These are phyloP conservation scores for Mycena alexandri DNA, from an alignment of 768 basidiomycete genomes.

Conservation along the genomic window DNA sequence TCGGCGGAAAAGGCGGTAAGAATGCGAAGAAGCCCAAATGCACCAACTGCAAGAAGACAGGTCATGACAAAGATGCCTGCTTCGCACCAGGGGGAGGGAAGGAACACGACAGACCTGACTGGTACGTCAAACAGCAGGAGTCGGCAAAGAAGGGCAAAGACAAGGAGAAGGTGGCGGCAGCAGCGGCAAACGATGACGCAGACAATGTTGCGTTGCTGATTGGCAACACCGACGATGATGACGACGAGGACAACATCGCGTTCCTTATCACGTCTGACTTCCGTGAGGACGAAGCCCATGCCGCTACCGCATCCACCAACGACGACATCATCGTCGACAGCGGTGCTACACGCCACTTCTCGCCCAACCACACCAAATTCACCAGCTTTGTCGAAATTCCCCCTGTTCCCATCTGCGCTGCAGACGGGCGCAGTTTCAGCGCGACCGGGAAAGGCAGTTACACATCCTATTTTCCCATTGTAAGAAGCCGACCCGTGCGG, in stretches of 20 bases:
- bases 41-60: constrained; percentile 44
- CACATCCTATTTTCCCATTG: constrained; percentile 1
- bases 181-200: constrained; percentile 29
- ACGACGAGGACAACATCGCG: constrained; percentile 2
- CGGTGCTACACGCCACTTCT: constrained; percentile 11
- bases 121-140: constrained; percentile 40
- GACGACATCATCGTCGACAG: constrained; percentile 28
- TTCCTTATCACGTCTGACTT: neutral
- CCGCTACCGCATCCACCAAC: neutral
- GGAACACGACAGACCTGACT: constrained; percentile 34
- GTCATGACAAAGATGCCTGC: constrained; percentile 46
- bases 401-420: constrained; percentile 10
- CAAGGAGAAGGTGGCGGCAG: neutral
- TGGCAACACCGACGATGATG: neutral
- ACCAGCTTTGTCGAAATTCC: constrained; percentile 7
- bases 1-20: no score
- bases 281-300: neutral
- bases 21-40: constrained; percentile 29
- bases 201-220: constrained; percentile 6
- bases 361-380: constrained; percentile 9
- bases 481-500: constrained; percentile 8
- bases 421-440: constrained; percentile 14
- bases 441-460: constrained; percentile 5
- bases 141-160: constrained; percentile 32
- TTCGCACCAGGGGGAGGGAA: constrained; percentile 51